phyloP scores from a whole-genome alignment of 345 rosid species.

The Trapa bicornis region DNA sequence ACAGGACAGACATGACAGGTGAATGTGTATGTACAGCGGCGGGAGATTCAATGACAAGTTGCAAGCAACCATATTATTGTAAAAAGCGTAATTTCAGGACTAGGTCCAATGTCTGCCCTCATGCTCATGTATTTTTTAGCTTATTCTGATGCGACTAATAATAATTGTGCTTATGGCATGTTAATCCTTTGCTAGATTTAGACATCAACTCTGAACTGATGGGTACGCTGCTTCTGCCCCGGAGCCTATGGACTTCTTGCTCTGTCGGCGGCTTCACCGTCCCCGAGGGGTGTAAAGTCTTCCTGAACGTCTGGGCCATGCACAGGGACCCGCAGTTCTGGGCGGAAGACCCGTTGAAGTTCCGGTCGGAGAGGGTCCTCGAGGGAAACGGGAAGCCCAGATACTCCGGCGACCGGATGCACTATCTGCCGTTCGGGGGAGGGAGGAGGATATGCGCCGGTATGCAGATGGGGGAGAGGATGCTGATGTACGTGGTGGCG shows the following conservation, averaged over 20 bases:
- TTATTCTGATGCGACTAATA: no score
- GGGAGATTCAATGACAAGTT: no score
- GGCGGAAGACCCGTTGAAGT: constrained; percentile 7
- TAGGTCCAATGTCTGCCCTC: no score
- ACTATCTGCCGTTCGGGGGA: constrained; percentile 22
- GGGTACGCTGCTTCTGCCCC: constrained; percentile 3
- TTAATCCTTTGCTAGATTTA: no score
- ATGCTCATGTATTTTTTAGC: no score
- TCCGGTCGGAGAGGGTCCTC: constrained; percentile 8
- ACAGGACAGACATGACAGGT: no score
- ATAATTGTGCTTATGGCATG: no score
- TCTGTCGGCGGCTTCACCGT: constrained; percentile 1
- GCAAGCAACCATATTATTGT: no score
- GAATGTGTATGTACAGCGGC: no score
- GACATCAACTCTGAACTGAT: no score
- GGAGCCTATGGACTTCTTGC: constrained; percentile 7
- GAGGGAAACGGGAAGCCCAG: background rate
- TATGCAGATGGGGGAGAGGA: constrained; percentile 8
- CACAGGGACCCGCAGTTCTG: constrained; percentile 10
- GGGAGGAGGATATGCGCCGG: constrained; percentile 15
- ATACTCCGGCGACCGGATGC: constrained; percentile 12
- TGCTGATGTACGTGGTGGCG: constrained; percentile 9
- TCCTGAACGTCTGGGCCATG: constrained; percentile 8
- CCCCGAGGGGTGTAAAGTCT: constrained; percentile 7
- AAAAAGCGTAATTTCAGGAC: no score